Evolutionary conservation across 2,329 filamentous ascomycete genomes (phyloP), one percentile per base, ranked within the genome.

Genomic region (Dactylellina cionopaga): DNA sequence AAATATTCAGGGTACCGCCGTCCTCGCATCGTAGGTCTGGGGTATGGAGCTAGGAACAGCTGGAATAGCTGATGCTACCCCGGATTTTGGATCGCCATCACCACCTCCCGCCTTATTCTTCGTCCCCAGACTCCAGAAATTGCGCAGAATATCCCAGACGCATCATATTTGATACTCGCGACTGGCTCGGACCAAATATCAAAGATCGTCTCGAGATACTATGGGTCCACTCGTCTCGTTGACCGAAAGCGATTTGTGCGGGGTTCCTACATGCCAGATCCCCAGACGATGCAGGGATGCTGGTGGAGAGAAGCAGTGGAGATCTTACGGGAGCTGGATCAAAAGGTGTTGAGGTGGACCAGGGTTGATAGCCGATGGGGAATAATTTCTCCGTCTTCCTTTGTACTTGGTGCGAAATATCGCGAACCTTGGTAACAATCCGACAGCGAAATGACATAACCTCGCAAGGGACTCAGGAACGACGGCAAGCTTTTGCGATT

Each of bases 331-430:
- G 27, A 22, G 41, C 35, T 31, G 22, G 27, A 24, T 44, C 54
- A 59, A 33, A n/a, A n/a, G n/a, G 52, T 44, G 29, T 52, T 56
- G 31, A 24, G 22, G n/a, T 24, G 11, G 52, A 10, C 62, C 31
- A 19, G 52, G 63, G 27, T 59, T 37, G 4, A 22, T n/a, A 64
- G 37, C 59, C 59, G 35, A 59, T 35, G 52, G 63, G 51, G 46
- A 59, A 68, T 68, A 68, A 68, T 68, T 68, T 68, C 63, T 60
- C 63, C 63, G 63, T 60, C 41, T 13, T 3, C 27, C 2, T 9
- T n/a, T n/a, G n/a, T n/a, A n/a, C n/a, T n/a, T n/a, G n/a, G n/a
- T n/a, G n/a, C 4, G 22, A 15, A 39, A 13, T 10, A 6, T 31
- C 46, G 25, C 15, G 13, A 24, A 37, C 17, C 49, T n/a, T n/a